Conservation (phyloP, 495 filamentous ascomycete genomes). For the Saxophila tyrrhenica region DNA sequence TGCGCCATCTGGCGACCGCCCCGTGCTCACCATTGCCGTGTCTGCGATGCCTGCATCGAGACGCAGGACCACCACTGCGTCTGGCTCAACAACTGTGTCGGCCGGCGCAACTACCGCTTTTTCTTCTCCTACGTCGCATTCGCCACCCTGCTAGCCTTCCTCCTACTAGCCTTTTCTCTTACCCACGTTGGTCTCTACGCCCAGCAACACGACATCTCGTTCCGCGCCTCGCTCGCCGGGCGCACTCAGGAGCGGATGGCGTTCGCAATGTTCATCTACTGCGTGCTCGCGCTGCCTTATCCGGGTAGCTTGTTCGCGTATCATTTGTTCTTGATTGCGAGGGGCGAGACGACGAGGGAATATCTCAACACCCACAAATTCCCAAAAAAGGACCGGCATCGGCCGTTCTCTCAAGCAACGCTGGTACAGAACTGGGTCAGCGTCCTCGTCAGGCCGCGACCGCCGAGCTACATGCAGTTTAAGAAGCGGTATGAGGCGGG, state of each 20-base stretch:
- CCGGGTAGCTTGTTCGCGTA: constrained; percentile 75
- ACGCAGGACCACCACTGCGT: constrained; percentile 98
- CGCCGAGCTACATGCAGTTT: constrained; percentile 84
- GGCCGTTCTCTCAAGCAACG: constrained; percentile 75
- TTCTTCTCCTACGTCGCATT: constrained; percentile 83
- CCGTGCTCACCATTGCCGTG: constrained; percentile 86
- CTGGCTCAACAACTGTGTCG: constrained; percentile 98
- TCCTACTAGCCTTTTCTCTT: constrained; percentile 62
- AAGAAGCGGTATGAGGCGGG: constrained; percentile 66
- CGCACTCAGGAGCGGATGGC: constrained; percentile 56
- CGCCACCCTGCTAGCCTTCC: constrained; percentile 62
- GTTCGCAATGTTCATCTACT: constrained; percentile 84
- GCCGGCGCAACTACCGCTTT: constrained; percentile 93
- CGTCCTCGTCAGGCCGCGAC: constrained; percentile 70
- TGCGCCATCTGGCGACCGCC: constrained; percentile 95
- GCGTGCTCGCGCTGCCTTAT: constrained; percentile 61
- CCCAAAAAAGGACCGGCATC: constrained; percentile 75
- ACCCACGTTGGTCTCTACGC: constrained; percentile 69
- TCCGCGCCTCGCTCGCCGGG: constrained; percentile 47
- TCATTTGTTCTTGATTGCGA: constrained; percentile 77
- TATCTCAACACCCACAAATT: constrained; percentile 95
- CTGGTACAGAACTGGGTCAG: constrained; percentile 67
- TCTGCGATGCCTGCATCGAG: constrained; percentile 95
- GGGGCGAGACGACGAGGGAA: constrained; percentile 90
- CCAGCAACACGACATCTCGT: constrained; percentile 46